phyloP scores from a whole-genome alignment of 495 filamentous ascomycete species.

The Lophiotrema nucula region DNA sequence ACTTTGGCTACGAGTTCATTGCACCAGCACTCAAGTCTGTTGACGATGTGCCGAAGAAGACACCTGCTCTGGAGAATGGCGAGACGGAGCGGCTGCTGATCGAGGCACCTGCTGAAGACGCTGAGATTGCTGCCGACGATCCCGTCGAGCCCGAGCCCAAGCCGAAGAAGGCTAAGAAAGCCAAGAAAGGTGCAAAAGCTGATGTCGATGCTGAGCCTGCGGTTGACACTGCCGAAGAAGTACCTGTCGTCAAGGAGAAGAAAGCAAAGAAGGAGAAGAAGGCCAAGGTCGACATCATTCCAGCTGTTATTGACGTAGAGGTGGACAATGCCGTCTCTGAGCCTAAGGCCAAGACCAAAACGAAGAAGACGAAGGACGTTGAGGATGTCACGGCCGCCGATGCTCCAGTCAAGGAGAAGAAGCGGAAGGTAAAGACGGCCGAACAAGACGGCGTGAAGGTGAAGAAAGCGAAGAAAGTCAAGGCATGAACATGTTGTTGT shows the following conservation, averaged over 20 bases:
- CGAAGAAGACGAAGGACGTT: slow-evolving; percentile 16
- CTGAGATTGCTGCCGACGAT: background rate
- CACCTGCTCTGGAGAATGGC: slow-evolving; percentile 36
- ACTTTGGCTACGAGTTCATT: slow-evolving; percentile 80
- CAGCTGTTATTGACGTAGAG: background rate
- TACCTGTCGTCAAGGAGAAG: slow-evolving; percentile 18
- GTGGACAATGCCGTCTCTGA: background rate
- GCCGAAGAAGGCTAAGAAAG: slow-evolving; percentile 21
- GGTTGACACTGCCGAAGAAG: slow-evolving; percentile 1
- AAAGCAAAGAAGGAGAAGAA: slow-evolving; percentile 26
- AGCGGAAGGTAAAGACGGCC: slow-evolving; percentile 18
- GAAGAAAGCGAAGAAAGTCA: slow-evolving; percentile 36
- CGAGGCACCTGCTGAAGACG: slow-evolving; percentile 7
- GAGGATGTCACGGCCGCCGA: slow-evolving; percentile 18
- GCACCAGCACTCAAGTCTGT: slow-evolving; percentile 69
- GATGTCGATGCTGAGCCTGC: slow-evolving; percentile 3
- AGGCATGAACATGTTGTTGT: background rate
- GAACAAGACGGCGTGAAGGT: slow-evolving; percentile 10
- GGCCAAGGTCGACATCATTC: slow-evolving; percentile 18
- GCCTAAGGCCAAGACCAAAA: background rate
- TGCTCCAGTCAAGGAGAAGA: slow-evolving; percentile 18
- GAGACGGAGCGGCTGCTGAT: slow-evolving; percentile 28
- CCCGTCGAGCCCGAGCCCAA: slow-evolving; percentile 1
- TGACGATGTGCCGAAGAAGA: slow-evolving; percentile 50
- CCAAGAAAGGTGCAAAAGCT: slow-evolving; percentile 36